phyloP scores from a whole-genome alignment of 75 land plant genomes.

The Cupressus sempervirens region DNA sequence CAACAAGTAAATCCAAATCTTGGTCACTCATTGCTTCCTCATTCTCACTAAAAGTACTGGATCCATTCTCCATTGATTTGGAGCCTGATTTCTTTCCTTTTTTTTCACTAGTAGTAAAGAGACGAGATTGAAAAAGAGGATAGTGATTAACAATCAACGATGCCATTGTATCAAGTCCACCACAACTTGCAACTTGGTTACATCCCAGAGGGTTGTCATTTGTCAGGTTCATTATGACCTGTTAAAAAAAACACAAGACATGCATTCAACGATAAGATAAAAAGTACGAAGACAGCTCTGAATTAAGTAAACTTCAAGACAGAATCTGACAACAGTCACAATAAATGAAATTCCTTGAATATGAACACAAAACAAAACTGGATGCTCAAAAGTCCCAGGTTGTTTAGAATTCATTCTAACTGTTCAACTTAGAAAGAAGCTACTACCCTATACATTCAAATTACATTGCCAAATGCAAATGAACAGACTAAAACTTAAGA shows the following conservation, averaged over 20 bases:
- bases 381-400: not conserved
- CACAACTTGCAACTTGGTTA: constrained; percentile 79
- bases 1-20: constrained; percentile 90
- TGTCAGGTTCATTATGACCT: constrained; percentile 98
- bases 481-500: not conserved
- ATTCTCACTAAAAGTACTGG: constrained; percentile 15
- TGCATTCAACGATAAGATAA: not conserved
- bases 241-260: constrained; percentile 13
- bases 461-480: not conserved
- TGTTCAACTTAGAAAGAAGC: not conserved
- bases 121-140: constrained; percentile 44
- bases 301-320: not conserved
- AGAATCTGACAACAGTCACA: not conserved
- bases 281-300: not conserved
- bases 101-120: constrained; percentile 4
- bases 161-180: constrained; percentile 77
- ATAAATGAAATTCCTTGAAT: not conserved
- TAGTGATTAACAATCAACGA: constrained; percentile 71
- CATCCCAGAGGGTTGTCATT: constrained; percentile 95
- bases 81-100: constrained; percentile 12
- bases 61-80: constrained; percentile 9
- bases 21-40: constrained; percentile 52
- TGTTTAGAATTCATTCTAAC: not conserved
- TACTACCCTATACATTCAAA: not conserved
- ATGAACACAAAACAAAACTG: not conserved